Conservation (phyloP, 257 asterid species). For the Haberlea rhodopensis region DNA sequence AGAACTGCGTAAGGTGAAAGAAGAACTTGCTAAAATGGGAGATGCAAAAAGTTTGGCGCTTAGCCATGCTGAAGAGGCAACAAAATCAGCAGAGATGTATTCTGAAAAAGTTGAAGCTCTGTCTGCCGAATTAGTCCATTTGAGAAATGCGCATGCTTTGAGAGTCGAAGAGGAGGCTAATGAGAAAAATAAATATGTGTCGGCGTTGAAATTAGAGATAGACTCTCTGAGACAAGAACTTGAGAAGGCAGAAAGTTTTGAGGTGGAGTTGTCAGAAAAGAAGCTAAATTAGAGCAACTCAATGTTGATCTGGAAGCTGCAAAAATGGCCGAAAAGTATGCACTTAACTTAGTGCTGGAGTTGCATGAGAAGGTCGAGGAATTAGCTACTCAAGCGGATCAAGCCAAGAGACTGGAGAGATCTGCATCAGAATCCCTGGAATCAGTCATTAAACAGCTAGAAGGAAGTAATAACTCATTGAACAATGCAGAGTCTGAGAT, state of each 20-base stretch:
- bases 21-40: conserved; percentile 54
- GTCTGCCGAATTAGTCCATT: conserved; percentile 69
- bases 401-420: conserved; percentile 76
- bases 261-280: conserved; percentile 63
- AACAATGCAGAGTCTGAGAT: conserved; percentile 74
- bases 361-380: conserved; percentile 68
- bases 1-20: conserved; percentile 73
- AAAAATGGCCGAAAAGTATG: conserved; percentile 67
- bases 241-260: conserved; percentile 45
- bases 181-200: conserved; percentile 52
- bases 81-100: conserved; percentile 68
- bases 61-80: conserved; percentile 72
- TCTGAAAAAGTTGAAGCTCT: conserved; percentile 65
- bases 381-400: conserved; percentile 53
- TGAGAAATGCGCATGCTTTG: conserved; percentile 62
- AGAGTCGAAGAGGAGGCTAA: conserved; percentile 48
- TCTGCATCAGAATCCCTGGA: conserved; percentile 80
- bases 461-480: conserved; percentile 69
- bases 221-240: conserved; percentile 60
- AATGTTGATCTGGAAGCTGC: conserved; percentile 90
- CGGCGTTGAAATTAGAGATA: conserved; percentile 63
- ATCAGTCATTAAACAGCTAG: conserved; percentile 79
- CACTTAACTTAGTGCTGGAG: conserved; percentile 64
- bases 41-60: conserved; percentile 84
- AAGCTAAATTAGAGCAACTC: conserved; percentile 67